Evolutionary conservation across 768 basidiomycete genomes (phyloP), one percentile per base, ranked within the genome.

Genomic region (Suillus discolor): DNA sequence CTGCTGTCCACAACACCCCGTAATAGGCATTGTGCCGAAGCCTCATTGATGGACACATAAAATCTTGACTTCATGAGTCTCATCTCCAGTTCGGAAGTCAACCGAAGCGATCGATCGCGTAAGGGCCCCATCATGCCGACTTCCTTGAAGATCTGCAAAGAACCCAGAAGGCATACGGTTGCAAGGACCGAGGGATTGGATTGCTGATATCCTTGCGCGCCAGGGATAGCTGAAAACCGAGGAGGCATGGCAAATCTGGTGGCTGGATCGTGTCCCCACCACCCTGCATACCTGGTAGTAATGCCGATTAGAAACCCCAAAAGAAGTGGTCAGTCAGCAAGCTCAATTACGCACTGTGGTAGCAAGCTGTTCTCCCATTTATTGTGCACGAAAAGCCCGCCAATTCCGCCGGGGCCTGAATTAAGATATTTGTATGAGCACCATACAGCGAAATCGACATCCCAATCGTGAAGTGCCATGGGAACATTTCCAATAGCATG

Each of bases 351-450:
- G 76, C 75, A 92, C 92, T 85, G 90, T 61, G 92, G 91, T 64
- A 79, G 73, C 72, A 86, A 79, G 51, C 75, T 79, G 57, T 83
- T 80, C 69, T 90, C 83, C 92, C 92, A 94, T 75, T 87, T 90
- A 65, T 91, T 87, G 73, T 97, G 94, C 12, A 97, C 81, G 73
- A 89, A 99, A 64, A 96, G 82, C 6, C 96, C 97, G n/a, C 88
- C 97, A 65, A 99, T 96, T n/a, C 92, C 94, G 25, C 97, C 97
- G 13, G 97, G 96, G 6, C 97, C 94, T 20, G 96, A 91, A 79
- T 98, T 99, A 66, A 98, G 85, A 76, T 98, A 99, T 80, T 93
- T 99, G 85, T 99, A 99, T 39, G 95, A 92, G 77, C 97, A 99
- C 94, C 97, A 99, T 42, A 96, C 96, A 4, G 97, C 97, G 75